Evolutionary conservation across 2,329 filamentous ascomycete species (phyloP).

Genomic region (Ambrosiella xylebori): DNA sequence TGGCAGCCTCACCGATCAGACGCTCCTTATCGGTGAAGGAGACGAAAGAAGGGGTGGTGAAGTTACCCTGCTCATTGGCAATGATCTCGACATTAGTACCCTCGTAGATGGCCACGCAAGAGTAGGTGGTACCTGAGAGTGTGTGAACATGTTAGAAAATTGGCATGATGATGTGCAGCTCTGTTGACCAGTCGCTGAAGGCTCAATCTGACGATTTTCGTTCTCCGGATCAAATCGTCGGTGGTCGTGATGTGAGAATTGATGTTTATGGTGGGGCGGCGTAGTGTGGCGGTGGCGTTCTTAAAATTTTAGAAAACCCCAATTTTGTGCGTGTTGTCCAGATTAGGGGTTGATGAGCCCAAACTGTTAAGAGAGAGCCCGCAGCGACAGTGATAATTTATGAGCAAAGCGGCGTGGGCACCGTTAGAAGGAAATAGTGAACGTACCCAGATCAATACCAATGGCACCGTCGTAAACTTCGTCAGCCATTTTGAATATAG

Average conservation of each 20-base stretch:
- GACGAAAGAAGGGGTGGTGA: slow-evolving; percentile 97
- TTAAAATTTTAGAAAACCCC: background rate
- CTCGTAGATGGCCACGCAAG: slow-evolving; percentile 98
- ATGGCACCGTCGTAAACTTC: slow-evolving; percentile 99
- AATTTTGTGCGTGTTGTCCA: slow-evolving; percentile 5
- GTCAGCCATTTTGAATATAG: slow-evolving; percentile 53
- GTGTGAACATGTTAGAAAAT: background rate
- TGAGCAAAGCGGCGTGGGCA: slow-evolving; percentile 10
- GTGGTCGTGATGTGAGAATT: background rate
- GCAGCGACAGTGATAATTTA: slow-evolving; percentile 11
- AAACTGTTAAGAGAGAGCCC: background rate
- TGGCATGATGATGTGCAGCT: background rate
- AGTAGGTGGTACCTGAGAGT: slow-evolving; percentile 84
- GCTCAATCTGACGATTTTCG: background rate
- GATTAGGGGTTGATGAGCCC: background rate
- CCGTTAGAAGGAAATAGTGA: slow-evolving; percentile 16
- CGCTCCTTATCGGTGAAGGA: slow-evolving; percentile 98
- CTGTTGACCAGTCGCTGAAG: background rate
- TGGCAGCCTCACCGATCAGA: slow-evolving; percentile 96
- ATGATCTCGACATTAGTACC: slow-evolving; percentile 99
- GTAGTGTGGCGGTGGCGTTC: background rate
- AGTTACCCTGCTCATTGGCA: slow-evolving; percentile 98
- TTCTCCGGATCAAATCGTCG: background rate
- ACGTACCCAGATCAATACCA: slow-evolving; percentile 96
- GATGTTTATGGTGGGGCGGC: background rate